Conservation (phyloP, 2,329 filamentous ascomycete genomes). For the Alternaria gaisen region DNA sequence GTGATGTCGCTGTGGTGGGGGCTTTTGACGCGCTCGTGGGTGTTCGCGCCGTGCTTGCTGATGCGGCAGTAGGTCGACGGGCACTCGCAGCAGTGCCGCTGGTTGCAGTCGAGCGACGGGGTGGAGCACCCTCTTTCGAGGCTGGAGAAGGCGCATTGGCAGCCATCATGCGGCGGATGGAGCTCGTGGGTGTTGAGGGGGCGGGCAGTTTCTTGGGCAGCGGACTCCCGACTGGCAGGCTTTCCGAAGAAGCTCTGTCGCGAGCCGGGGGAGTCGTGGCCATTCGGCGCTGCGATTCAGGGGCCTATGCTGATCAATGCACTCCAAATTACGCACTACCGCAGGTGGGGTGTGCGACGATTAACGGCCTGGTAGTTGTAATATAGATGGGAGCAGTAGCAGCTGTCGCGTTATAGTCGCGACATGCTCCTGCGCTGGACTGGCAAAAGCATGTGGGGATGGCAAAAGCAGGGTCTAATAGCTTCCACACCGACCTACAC, state of each 20-base stretch:
- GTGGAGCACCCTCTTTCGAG: conserved; percentile 40
- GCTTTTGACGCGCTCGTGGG: conserved; percentile 41
- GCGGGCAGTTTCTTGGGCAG: conserved; percentile 30
- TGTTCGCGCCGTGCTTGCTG: conserved; percentile 30
- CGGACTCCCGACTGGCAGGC: conserved; percentile 17
- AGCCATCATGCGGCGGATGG: conserved; percentile 46
- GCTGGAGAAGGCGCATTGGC: conserved; percentile 38
- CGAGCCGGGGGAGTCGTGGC: conserved; percentile 22
- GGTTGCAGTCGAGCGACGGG: conserved; percentile 38
- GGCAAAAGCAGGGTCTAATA: conserved; percentile 10
- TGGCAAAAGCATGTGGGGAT: background rate
- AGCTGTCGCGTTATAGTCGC: conserved; percentile 6
- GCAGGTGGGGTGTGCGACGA: background rate
- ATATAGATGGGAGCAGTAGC: background rate
- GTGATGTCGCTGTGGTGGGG: conserved; percentile 33
- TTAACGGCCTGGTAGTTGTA: background rate
- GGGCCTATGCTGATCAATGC: conserved; percentile 13
- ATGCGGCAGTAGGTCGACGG: conserved; percentile 35
- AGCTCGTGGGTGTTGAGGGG: conserved; percentile 39
- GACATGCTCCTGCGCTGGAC: conserved; percentile 1
- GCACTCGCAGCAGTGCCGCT: conserved; percentile 26
- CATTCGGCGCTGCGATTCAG: conserved; percentile 12
- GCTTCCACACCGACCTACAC: background rate
- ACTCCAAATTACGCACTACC: background rate
- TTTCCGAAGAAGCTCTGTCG: conserved; percentile 14